These are phyloP conservation scores for Pseudocercospora vitis DNA, from an alignment of 2,329 filamentous ascomycete species.

Conservation along the genomic window DNA sequence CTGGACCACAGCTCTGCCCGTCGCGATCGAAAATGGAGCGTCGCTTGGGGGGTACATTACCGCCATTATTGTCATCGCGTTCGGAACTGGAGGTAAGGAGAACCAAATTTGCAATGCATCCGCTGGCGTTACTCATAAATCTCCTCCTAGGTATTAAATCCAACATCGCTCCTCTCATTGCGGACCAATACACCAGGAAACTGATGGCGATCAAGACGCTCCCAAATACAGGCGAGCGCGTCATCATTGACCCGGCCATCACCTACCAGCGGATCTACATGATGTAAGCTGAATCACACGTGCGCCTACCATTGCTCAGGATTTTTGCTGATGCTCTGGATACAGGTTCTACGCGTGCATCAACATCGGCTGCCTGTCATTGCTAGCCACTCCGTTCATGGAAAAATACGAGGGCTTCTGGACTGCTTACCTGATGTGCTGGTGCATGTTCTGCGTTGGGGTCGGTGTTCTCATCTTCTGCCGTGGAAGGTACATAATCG, in stretches of 20 bases:
- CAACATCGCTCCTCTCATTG: conserved; percentile 61
- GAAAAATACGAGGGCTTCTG: conserved; percentile 68
- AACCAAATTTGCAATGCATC: too few species aligned
- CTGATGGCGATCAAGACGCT: conserved; percentile 43
- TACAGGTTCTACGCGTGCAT: conserved; percentile 75
- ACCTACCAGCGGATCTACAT: conserved; percentile 53
- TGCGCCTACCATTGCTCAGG: too few species aligned
- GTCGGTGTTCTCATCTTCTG: conserved; percentile 54
- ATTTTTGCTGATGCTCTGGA: too few species aligned
- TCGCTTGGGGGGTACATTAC: conserved; percentile 65
- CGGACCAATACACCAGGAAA: conserved; percentile 49
- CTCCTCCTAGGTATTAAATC: too few species aligned
- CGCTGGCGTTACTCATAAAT: too few species aligned
- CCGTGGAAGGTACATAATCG: conserved; percentile 42
- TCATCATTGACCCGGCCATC: conserved; percentile 50
- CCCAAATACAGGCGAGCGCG: conserved; percentile 44
- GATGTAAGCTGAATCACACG: too few species aligned
- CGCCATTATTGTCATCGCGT: conserved; percentile 66
- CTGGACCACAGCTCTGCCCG: conserved; percentile 63
- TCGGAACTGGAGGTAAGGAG: conserved; percentile 77
- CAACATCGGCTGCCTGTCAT: conserved; percentile 69
- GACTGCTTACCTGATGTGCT: conserved; percentile 62
- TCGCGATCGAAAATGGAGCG: conserved; percentile 59
- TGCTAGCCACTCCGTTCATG: conserved; percentile 66
- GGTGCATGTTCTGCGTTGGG: conserved; percentile 64